Conservation (phyloP, 163 green algal genomes). For the Scenedesmus sp. region DNA sequence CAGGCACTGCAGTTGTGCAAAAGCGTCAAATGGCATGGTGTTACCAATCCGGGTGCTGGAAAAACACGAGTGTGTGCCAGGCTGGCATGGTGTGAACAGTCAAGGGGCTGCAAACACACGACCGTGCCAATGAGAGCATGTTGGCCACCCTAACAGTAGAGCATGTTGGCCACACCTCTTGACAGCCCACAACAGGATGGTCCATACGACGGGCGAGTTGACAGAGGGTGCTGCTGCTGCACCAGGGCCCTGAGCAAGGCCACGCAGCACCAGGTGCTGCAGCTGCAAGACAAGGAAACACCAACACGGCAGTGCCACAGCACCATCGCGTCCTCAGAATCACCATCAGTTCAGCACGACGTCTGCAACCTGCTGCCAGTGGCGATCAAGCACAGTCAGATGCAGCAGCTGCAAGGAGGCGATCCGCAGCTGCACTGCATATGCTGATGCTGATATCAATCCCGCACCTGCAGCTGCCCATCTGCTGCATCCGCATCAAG, state of each 20-base stretch:
- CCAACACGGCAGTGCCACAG: not conserved
- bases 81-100: no score
- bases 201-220: constrained; percentile 27
- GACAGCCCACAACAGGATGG: constrained; percentile 23
- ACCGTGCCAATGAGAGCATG: no score
- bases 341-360: not conserved
- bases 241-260: constrained; percentile 39
- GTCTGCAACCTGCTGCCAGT: no score
- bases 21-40: no score
- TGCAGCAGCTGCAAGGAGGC: not conserved
- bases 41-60: no score
- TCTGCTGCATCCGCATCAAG: not conserved
- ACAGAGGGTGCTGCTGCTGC: not conserved
- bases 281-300: not conserved
- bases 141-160: no score
- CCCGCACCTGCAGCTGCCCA: constrained; percentile 15
- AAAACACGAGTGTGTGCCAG: no score
- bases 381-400: no score
- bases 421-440: not conserved
- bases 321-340: not conserved
- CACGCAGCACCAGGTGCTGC: constrained; percentile 11
- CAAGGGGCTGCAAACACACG: no score
- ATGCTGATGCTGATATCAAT: not conserved
- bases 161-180: not conserved
- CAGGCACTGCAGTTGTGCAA: not conserved